A percentile compares a stretch with the other conserved stretches of the same genome.
Conservation (phyloP, 306 rosid genomes). For the Abrus pulchellus region DNA sequence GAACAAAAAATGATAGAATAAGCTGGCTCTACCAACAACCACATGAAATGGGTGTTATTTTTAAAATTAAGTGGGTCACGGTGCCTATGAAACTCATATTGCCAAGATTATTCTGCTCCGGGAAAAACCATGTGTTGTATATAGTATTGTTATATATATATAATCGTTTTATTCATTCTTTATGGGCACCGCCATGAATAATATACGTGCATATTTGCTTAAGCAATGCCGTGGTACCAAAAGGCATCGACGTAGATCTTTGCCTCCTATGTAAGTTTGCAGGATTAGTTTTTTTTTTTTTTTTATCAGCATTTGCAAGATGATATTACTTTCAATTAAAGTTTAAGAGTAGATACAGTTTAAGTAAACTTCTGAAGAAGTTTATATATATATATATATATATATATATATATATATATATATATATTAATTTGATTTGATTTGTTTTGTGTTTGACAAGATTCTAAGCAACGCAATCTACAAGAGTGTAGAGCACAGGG, state of each 20-base stretch:
- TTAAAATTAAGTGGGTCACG: neutral
- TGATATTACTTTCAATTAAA: neutral
- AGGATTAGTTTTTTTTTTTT: neutral
- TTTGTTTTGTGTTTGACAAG: conserved; percentile 49
- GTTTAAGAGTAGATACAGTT: neutral
- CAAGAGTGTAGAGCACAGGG: conserved; percentile 94
- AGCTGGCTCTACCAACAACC: neutral
- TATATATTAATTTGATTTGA: neutral
- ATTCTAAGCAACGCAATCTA: conserved; percentile 83
- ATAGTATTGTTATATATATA: no score
- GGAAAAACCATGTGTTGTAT: neutral
- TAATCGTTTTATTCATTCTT: neutral
- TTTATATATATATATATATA: no score
- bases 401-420: no score
- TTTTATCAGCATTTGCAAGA: neutral
- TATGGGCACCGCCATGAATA: neutral
- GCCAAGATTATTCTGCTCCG: neutral
- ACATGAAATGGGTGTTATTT: neutral
- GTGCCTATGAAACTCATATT: neutral
- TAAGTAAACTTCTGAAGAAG: no score
- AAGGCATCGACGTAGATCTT: neutral
- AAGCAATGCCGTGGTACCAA: neutral
- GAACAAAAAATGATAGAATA: neutral
- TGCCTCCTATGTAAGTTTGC: neutral
- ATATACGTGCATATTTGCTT: neutral